phyloP scores from a whole-genome alignment of 2,329 filamentous ascomycete genomes.

The Mariannaea sp. region DNA sequence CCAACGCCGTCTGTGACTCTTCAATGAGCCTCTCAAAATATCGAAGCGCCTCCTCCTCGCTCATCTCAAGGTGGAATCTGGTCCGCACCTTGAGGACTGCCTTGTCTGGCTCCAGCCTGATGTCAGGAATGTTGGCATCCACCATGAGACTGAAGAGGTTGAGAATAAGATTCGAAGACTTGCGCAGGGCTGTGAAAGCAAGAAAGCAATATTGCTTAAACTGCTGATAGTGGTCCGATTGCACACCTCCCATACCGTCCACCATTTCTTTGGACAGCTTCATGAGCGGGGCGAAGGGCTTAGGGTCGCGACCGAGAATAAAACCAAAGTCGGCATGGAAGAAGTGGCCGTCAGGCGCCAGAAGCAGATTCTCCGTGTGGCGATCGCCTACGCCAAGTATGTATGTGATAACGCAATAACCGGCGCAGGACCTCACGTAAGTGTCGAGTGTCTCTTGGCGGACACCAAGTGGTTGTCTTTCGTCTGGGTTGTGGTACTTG shows the following conservation, averaged over 20 bases:
- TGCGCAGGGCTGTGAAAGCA: constrained; percentile 87
- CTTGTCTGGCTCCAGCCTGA: constrained; percentile 89
- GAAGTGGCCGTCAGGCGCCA: constrained; percentile 89
- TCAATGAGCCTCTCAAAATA: constrained; percentile 90
- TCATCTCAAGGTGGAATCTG: constrained; percentile 87
- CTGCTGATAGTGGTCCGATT: constrained; percentile 78
- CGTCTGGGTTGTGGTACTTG: constrained; percentile 86
- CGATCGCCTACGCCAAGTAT: constrained; percentile 94
- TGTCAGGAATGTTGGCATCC: constrained; percentile 95
- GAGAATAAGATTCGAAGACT: constrained; percentile 86
- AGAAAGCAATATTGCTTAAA: constrained; percentile 98
- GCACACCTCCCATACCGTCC: constrained; percentile 91
- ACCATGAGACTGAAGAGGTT: constrained; percentile 98
- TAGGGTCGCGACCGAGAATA: constrained; percentile 94
- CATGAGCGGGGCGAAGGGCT: constrained; percentile 95
- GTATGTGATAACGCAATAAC: constrained; percentile 98
- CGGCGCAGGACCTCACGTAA: constrained; percentile 93
- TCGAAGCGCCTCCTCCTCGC: constrained; percentile 87
- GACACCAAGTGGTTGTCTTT: constrained; percentile 78
- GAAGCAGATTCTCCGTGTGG: constrained; percentile 91
- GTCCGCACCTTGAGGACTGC: constrained; percentile 95
- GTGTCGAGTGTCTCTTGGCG: constrained; percentile 93
- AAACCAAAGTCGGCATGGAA: constrained; percentile 99
- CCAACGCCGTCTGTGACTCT: constrained; percentile 85
- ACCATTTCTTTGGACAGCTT: constrained; percentile 98